A percentile compares a stretch with the other conserved stretches of the same genome.
Evolutionary conservation across 73 alveolate genomes (phyloP).

Genomic region (Paramecium caudatum): DNA sequence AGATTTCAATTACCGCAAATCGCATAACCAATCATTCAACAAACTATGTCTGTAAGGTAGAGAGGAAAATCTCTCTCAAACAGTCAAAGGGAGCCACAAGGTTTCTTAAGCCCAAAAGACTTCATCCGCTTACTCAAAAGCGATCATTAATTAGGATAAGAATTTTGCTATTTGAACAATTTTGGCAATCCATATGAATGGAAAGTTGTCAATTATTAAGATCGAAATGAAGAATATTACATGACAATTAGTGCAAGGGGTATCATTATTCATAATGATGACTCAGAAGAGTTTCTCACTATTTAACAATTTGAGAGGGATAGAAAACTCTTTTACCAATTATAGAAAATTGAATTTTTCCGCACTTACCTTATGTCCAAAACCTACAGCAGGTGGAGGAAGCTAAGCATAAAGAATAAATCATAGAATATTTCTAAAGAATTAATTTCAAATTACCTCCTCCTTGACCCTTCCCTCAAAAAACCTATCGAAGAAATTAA

Average conservation of each 20-base stretch:
- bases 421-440: not conserved
- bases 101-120: slow-evolving; percentile 30
- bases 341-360: slow-evolving; percentile 19
- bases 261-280: not conserved
- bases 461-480: not conserved
- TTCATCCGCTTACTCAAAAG: not conserved
- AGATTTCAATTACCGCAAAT: slow-evolving; percentile 11
- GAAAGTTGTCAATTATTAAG: not conserved
- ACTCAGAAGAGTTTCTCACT: not conserved
- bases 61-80: slow-evolving; percentile 37
- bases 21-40: not conserved
- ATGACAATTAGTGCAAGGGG: slow-evolving; percentile 20
- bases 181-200: slow-evolving; percentile 41
- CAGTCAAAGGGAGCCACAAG: not conserved
- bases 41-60: not conserved
- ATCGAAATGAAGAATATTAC: not conserved
- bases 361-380: not conserved
- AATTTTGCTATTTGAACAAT: slow-evolving; percentile 40
- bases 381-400: not conserved
- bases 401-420: slow-evolving; percentile 14
- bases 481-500: not conserved
- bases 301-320: not conserved
- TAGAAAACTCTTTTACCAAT: not conserved
- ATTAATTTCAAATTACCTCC: not conserved
- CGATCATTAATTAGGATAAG: slow-evolving; percentile 16